Conservation (phyloP, 2,329 filamentous ascomycete species). For the Neospermospora avenae region DNA sequence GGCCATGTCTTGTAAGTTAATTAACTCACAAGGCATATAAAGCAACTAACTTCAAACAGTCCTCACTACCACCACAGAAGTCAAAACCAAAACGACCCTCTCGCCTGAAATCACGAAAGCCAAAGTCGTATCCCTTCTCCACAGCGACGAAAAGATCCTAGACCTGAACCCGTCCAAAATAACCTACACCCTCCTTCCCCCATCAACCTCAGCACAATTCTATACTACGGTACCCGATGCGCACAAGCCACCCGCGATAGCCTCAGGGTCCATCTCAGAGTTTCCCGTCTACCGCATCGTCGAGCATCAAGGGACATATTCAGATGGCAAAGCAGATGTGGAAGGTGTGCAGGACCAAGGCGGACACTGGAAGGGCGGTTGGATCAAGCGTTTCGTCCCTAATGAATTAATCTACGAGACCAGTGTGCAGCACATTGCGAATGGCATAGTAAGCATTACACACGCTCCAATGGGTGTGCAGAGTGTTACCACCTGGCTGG, state of each 20-base stretch:
- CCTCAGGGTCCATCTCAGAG: slow-evolving; percentile 9
- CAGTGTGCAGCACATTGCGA: slow-evolving; percentile 20
- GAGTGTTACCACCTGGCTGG: slow-evolving; percentile 63
- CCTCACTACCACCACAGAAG: slow-evolving; percentile 26
- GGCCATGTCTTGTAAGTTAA: slow-evolving; percentile 29
- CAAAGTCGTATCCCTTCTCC: slow-evolving; percentile 68
- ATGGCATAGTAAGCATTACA: slow-evolving; percentile 30
- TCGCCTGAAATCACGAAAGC: slow-evolving; percentile 64
- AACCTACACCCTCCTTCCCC: slow-evolving; percentile 61
- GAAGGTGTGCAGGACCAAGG: slow-evolving; percentile 74
- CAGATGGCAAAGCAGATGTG: slow-evolving; percentile 42
- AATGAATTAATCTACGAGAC: slow-evolving; percentile 28
- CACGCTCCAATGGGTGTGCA: slow-evolving; percentile 34
- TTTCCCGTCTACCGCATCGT: slow-evolving; percentile 28
- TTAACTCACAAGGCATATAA: neutral
- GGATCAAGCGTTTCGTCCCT: slow-evolving; percentile 42
- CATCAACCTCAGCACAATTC: slow-evolving; percentile 35
- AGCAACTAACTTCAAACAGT: slow-evolving; percentile 15
- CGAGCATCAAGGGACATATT: slow-evolving; percentile 36
- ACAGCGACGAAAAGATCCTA: slow-evolving; percentile 77
- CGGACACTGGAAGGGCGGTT: slow-evolving; percentile 73
- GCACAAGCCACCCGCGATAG: slow-evolving; percentile 52
- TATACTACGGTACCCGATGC: slow-evolving; percentile 47
- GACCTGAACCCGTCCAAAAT: slow-evolving; percentile 80
- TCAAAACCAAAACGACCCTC: slow-evolving; percentile 62